Percentiles rank a stretch among this genome's conserved stretches.
Evolutionary conservation across 2,329 filamentous ascomycete species (phyloP).

Genomic region (Penicillium sp.): DNA sequence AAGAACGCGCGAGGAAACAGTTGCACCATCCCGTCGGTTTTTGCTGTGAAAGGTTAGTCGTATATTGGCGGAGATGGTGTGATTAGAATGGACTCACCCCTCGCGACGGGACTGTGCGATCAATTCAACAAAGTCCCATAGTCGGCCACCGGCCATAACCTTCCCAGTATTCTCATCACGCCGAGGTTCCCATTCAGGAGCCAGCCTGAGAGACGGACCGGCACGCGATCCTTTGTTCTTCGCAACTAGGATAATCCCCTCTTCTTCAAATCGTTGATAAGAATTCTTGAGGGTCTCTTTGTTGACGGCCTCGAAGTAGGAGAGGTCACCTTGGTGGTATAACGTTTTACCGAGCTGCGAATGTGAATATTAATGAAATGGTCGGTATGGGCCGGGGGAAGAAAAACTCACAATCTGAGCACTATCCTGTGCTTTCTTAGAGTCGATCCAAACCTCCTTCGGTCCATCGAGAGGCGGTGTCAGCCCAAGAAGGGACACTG

Average conservation of each 20-base stretch:
- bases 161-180: constrained; percentile 62
- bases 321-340: constrained; percentile 95
- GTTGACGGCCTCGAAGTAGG: constrained; percentile 97
- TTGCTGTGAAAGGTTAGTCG: constrained; percentile 52
- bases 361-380: constrained; percentile 16
- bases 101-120: constrained; percentile 81
- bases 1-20: constrained; percentile 79
- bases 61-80: background rate
- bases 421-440: constrained; percentile 73
- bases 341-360: constrained; percentile 84
- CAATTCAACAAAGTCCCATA: constrained; percentile 90
- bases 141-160: constrained; percentile 67
- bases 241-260: constrained; percentile 77
- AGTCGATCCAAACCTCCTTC: constrained; percentile 75
- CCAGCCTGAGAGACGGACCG: constrained; percentile 59
- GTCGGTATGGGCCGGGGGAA: background rate
- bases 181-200: constrained; percentile 70
- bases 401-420: constrained; percentile 68
- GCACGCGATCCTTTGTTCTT: constrained; percentile 59
- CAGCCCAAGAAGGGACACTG: constrained; percentile 82
- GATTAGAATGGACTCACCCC: constrained; percentile 51
- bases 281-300: constrained; percentile 96
- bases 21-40: constrained; percentile 89
- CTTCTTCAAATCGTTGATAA: constrained; percentile 82
- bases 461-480: constrained; percentile 64